Evolutionary conservation across 768 basidiomycete genomes (phyloP), one percentile per base, ranked within the genome.

Genomic region (Boletus rubescentipes): DNA sequence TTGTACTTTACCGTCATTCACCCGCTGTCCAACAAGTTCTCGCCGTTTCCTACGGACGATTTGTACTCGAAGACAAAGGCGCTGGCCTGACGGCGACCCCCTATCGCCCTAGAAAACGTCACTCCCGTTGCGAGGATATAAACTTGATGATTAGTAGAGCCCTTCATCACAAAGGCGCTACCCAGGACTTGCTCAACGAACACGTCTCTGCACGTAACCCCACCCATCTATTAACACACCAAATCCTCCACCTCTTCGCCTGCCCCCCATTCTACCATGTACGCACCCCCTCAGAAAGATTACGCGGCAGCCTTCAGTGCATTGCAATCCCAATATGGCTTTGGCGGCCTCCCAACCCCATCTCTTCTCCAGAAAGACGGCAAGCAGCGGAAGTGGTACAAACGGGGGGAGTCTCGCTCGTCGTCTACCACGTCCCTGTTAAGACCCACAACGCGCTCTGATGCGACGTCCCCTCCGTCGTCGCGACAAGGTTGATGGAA

Each of bases 321-420:
- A n/a, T n/a, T 67, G 21, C 65, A 66, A 26, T 30, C 31, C 9
- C 56, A 48, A 37, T 66, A 67, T 26, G 65, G 66, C 10, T 14
- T 62, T 1, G 66, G 63, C 11, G 50, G 49, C 14, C 0, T 41
- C 6, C 26, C 30, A 11, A 45, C 50, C 1, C 58, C 58, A 23
- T 3, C 41, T 2, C 46, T 56, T 9, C 49, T 45, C 2, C 34
- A 38, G 39, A n/a, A 32, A 35, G 23, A 42, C 12, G 5, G 31
- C 14, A 26, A 30, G 10, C n/a, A 37, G 18, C 54, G 44, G 3
- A 63, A 60, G 52, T 67, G 65, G 65, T 65, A 62, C 39, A 51
- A 50, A 35, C 50, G 52, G 65, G 26, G 26, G 26, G 21, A 23
- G 20, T 54, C 65, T 4, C 41, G 31, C 34, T 50, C 57, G 2